Percentiles rank a stretch among this genome's conserved stretches.
phyloP scores from a whole-genome alignment of 2,329 filamentous ascomycete genomes.

The Hymenoscyphus fructigenus region DNA sequence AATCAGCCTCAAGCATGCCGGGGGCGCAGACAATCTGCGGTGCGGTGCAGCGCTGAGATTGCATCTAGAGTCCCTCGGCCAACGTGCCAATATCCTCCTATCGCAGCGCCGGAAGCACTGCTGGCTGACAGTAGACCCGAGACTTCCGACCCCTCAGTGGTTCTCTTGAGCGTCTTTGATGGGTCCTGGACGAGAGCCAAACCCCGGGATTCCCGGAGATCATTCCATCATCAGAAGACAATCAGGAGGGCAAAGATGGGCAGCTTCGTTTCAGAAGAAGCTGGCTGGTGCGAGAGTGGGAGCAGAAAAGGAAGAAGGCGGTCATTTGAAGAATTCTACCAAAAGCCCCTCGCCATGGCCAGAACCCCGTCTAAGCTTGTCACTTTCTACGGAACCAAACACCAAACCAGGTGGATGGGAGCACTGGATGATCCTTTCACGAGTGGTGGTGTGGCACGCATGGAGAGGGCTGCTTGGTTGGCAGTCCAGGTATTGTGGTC shows the following conservation, averaged over 20 bases:
- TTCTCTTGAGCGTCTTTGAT: neutral
- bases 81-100: constrained; percentile 2
- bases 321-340: neutral
- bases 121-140: constrained; percentile 10
- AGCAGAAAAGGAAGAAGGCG: neutral
- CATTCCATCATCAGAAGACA: neutral
- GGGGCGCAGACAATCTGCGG: constrained; percentile 11
- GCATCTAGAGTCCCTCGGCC: neutral
- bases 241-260: neutral
- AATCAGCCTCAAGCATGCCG: constrained; percentile 28
- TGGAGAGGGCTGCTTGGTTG: neutral
- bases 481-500: neutral
- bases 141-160: constrained; percentile 7
- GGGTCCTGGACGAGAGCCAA: neutral
- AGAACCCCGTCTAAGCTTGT: neutral
- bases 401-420: neutral
- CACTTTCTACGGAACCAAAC: neutral
- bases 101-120: constrained; percentile 2
- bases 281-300: neutral
- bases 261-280: neutral
- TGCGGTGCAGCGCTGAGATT: constrained; percentile 2
- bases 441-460: neutral
- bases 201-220: neutral
- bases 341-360: neutral
- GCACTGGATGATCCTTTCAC: neutral